These are phyloP conservation scores for Mycena haematopus DNA, from an alignment of 768 basidiomycete species.

Conservation along the genomic window DNA sequence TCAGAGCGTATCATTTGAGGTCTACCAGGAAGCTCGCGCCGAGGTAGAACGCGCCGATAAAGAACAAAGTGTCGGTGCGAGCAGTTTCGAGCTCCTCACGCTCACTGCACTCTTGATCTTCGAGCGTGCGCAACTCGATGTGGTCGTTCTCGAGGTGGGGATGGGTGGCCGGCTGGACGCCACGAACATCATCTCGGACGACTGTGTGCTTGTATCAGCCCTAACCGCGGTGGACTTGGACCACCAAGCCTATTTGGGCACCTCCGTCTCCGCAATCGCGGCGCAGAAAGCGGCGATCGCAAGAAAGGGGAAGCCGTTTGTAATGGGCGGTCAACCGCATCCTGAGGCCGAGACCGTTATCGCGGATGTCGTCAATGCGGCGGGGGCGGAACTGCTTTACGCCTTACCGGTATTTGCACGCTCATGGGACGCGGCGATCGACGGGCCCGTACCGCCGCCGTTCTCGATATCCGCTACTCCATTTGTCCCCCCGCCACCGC, in stretches of 20 bases:
- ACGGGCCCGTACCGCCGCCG: constrained; percentile 38
- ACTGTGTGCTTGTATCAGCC: constrained; percentile 74
- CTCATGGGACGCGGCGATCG: constrained; percentile 42
- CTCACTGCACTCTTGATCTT: constrained; percentile 82
- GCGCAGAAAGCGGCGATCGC: constrained; percentile 86
- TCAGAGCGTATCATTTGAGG: constrained; percentile 50
- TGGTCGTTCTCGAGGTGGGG: constrained; percentile 91
- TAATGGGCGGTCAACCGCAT: constrained; percentile 71
- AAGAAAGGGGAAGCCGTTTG: constrained; percentile 61
- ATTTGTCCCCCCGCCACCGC: constrained; percentile 45
- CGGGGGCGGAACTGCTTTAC: constrained; percentile 50
- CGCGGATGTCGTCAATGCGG: constrained; percentile 46
- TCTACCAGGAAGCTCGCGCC: constrained; percentile 55
- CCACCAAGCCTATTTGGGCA: constrained; percentile 89
- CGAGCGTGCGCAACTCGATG: constrained; percentile 70
- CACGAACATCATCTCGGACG: constrained; percentile 85
- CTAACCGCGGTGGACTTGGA: constrained; percentile 91
- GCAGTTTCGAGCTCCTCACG: constrained; percentile 86
- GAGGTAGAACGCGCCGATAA: constrained; percentile 57
- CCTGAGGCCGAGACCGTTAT: constrained; percentile 54
- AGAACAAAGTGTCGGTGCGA: constrained; percentile 54
- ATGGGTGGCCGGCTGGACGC: constrained; percentile 95
- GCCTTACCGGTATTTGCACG: constrained; percentile 44
- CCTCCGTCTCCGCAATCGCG: constrained; percentile 75
- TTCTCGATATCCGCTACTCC: constrained; percentile 41